Base-by-base conservation (phyloP, 2,329 filamentous ascomycete genomes). In the Aspergillus sp. region DNA sequence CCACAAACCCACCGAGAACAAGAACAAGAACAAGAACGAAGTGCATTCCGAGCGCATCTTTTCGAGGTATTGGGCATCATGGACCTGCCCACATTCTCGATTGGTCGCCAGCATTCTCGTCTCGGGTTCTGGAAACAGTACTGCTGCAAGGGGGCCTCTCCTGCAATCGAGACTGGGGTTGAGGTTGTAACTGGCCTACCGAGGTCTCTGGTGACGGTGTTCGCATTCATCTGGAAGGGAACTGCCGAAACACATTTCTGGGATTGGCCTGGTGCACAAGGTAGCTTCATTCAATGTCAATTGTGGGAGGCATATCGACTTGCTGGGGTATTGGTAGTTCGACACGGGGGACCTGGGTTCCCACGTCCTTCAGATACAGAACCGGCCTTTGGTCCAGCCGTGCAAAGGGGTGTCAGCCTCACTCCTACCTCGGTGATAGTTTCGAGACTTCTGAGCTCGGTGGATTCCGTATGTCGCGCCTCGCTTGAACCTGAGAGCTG, bases 11-110 rank as follows among this genome's bases (percentile, higher is more conserved):
- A n/a, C n/a, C n/a, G n/a, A n/a, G n/a, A n/a, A n/a, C n/a, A n/a
- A n/a, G n/a, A n/a, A n/a, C n/a, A n/a, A n/a, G n/a, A n/a, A 52
- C 51, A 49, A 15, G 22, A 22, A 6, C 42, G 52, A 22, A 11
- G 38, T 12, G 50, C 38, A 24, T 68, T 71, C 17, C 65, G 66
- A 1, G 57, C 55, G 1, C 68, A 71, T 17, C 54, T 70, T 1
- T 55, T 70, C 2, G 69, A 72, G 39, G 70, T 70, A 4, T 68
- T 72, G 68, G 69, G 70, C 0, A 59, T 71, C 1, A 69, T 71
- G 67, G 69, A 71, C 45, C 55, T 72, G 9, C 64, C 64, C 0
- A 66, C 64, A 2, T 66, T 70, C 32, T 53, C 65, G 0, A 49
- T 72, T 13, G 69, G 69, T 12, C 63, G 70, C 1, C 65, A 65